These are phyloP conservation scores for Fusarium mundagurra DNA, from an alignment of 2,329 filamentous ascomycete genomes.

Conservation along the genomic window DNA sequence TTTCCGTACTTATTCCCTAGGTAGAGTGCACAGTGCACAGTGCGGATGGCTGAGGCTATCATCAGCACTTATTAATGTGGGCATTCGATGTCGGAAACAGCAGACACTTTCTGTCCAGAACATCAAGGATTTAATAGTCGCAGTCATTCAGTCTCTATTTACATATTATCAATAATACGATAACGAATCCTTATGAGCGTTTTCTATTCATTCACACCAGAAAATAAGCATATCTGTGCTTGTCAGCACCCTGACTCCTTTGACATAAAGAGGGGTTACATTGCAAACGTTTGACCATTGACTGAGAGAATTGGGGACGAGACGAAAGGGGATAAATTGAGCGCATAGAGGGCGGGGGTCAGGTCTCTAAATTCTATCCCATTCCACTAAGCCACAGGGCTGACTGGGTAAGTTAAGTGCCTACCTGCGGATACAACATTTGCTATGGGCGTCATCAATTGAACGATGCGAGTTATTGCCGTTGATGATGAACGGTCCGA, in stretches of 20 bases:
- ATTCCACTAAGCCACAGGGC: background rate
- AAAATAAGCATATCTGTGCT: background rate
- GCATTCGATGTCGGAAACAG: background rate
- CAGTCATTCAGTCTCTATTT: background rate
- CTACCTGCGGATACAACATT: background rate
- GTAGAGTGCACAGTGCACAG: no score
- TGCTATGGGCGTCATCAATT: background rate
- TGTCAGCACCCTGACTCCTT: slow-evolving; percentile 1
- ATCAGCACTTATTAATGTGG: background rate
- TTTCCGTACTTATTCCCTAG: slow-evolving; percentile 3
- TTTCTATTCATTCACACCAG: background rate
- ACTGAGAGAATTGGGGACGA: background rate
- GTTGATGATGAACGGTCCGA: slow-evolving; percentile 9
- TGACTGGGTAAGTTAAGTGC: background rate
- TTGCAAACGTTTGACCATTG: background rate
- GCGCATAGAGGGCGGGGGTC: background rate
- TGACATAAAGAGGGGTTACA: slow-evolving; percentile 5
- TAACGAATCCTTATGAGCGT: background rate
- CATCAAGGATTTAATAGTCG: background rate
- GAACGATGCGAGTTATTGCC: background rate
- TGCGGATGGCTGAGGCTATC: slow-evolving; percentile 12
- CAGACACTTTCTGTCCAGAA: background rate
- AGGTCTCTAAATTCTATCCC: background rate
- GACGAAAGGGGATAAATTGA: slow-evolving; percentile 12
- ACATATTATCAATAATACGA: no score